Evolutionary conservation across 192 early-diverging fungal genomes (phyloP).

Genomic region (Podila verticillata): DNA sequence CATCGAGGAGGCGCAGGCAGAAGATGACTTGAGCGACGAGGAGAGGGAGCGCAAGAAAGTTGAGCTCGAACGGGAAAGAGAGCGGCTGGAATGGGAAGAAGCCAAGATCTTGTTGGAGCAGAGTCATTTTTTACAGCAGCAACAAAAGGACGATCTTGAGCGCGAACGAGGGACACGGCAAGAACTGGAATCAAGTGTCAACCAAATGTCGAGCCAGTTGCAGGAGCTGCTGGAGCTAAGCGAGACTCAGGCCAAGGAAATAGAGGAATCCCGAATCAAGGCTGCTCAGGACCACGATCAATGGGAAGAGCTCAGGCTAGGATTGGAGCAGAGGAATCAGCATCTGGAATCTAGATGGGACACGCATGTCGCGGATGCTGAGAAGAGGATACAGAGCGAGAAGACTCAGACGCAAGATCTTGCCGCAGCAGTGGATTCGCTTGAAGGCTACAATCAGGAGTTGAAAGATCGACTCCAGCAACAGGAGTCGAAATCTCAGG

Average conservation of each 20-base stretch:
- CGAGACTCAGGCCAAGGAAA: constrained; percentile 7
- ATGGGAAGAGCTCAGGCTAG: constrained; percentile 1
- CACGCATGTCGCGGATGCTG: not conserved
- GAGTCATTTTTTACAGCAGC: constrained; percentile 8
- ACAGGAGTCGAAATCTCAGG: not conserved
- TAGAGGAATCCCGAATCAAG: constrained; percentile 1
- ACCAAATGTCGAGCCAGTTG: constrained; percentile 9
- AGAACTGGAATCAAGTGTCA: constrained; percentile 7
- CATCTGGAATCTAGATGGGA: constrained; percentile 6
- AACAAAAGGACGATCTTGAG: constrained; percentile 10
- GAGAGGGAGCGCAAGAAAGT: constrained; percentile 1
- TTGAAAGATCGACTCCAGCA: constrained; percentile 4
- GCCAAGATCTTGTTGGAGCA: constrained; percentile 13
- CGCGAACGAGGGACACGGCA: constrained; percentile 6
- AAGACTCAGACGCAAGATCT: constrained; percentile 7
- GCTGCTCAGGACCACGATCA: constrained; percentile 8
- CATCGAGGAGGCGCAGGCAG: not conserved
- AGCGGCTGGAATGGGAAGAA: constrained; percentile 13
- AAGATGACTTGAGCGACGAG: constrained; percentile 5
- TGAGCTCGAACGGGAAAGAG: not conserved
- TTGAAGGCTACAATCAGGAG: constrained; percentile 13
- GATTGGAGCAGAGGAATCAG: not conserved
- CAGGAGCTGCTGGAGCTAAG: constrained; percentile 3
- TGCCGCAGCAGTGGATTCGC: not conserved
- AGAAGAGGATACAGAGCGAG: not conserved